Evolutionary conservation across 2,329 filamentous ascomycete genomes (phyloP).

Genomic region (Aureobasidium leucospermi): DNA sequence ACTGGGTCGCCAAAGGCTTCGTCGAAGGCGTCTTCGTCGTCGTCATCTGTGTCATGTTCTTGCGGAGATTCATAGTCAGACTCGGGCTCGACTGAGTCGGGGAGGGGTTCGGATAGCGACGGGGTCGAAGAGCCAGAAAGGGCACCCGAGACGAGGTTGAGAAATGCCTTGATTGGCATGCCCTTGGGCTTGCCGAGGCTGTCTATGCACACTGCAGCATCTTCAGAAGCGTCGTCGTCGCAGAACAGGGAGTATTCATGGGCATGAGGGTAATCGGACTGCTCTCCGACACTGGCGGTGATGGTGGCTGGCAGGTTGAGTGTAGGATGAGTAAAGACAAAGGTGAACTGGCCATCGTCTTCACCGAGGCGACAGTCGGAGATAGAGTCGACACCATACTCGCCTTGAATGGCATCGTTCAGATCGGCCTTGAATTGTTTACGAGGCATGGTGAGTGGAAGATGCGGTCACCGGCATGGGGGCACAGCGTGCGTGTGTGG

Average conservation of each 20-base stretch:
- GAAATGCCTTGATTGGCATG: slow-evolving; percentile 42
- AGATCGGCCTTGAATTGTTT: slow-evolving; percentile 58
- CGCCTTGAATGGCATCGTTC: slow-evolving; percentile 27
- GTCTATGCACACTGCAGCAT: slow-evolving; percentile 38
- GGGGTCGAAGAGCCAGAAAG: slow-evolving; percentile 30
- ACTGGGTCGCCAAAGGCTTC: slow-evolving; percentile 16
- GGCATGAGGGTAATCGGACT: slow-evolving; percentile 51
- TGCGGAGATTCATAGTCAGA: slow-evolving; percentile 21
- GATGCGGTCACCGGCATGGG: background rate
- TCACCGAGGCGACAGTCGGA: slow-evolving; percentile 52
- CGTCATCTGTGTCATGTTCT: slow-evolving; percentile 19
- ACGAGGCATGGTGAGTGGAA: slow-evolving; percentile 49
- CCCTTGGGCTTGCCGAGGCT: slow-evolving; percentile 36
- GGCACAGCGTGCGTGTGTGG: background rate
- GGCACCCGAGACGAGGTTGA: slow-evolving; percentile 38
- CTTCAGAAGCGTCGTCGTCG: slow-evolving; percentile 38
- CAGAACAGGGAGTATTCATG: slow-evolving; percentile 54
- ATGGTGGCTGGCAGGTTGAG: slow-evolving; percentile 9
- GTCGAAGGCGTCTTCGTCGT: slow-evolving; percentile 32
- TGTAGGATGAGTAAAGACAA: slow-evolving; percentile 43
- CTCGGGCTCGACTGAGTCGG: slow-evolving; percentile 31
- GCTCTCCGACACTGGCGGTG: slow-evolving; percentile 34
- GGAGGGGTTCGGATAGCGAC: slow-evolving; percentile 21
- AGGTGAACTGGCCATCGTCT: slow-evolving; percentile 65
- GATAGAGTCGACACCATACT: slow-evolving; percentile 38